Evolutionary conservation across 305 asterid species (phyloP).

Genomic region (Euphrasia arctica): DNA sequence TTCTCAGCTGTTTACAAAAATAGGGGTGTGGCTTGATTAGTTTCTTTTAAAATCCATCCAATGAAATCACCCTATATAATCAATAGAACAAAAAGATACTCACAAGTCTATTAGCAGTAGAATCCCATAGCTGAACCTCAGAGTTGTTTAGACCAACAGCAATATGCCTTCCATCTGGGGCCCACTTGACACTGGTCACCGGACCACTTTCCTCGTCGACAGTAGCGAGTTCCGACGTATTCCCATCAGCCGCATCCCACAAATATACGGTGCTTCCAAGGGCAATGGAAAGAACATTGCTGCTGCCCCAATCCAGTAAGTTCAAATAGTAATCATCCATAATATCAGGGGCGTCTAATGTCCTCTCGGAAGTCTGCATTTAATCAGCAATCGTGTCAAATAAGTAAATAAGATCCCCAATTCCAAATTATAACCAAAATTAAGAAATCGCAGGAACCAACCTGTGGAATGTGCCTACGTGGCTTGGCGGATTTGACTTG

Average conservation of each 20-base stretch:
- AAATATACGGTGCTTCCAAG: conserved; percentile 62
- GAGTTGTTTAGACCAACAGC: conserved; percentile 48
- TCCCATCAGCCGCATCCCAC: conserved; percentile 70
- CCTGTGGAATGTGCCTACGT: conserved; percentile 76
- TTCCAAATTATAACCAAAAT: background rate
- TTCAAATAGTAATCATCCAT: conserved; percentile 79
- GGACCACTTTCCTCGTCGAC: conserved; percentile 69
- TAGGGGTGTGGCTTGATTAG: too few relatives aligned
- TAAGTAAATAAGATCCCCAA: background rate
- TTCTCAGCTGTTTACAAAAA: too few relatives aligned
- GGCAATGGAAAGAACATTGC: conserved; percentile 73
- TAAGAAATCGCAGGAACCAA: conserved; percentile 13
- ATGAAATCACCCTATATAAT: too few relatives aligned
- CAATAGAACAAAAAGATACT: background rate
- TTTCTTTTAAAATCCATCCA: too few relatives aligned
- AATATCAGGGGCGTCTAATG: conserved; percentile 75
- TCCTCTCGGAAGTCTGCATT: conserved; percentile 73
- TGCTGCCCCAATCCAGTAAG: conserved; percentile 71
- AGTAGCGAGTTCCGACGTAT: conserved; percentile 66
- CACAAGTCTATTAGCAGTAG: conserved; percentile 57
- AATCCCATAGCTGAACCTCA: conserved; percentile 72
- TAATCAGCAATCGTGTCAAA: background rate
- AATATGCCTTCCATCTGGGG: conserved; percentile 48
- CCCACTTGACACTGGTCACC: conserved; percentile 53
- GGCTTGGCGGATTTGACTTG: conserved; percentile 55